Evolutionary conservation across 495 filamentous ascomycete genomes (phyloP).

Genomic region (Cetradonia linearis): DNA sequence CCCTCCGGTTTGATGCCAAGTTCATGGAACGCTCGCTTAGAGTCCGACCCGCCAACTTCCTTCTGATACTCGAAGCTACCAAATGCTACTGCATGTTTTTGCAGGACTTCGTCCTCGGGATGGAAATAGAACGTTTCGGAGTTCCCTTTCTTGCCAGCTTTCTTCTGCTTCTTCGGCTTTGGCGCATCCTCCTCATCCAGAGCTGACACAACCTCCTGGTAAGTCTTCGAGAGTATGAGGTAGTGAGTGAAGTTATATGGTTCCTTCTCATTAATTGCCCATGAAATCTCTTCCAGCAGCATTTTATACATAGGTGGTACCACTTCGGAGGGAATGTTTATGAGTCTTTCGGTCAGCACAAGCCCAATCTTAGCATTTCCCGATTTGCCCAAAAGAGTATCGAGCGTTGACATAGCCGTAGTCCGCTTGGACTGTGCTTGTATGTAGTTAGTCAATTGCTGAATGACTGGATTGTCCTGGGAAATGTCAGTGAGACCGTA

Average conservation of each 20-base stretch:
- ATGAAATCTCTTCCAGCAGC: conserved; percentile 84
- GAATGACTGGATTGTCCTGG: conserved; percentile 57
- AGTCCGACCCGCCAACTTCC: conserved; percentile 70
- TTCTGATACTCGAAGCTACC: conserved; percentile 68
- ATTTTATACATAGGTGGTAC: conserved; percentile 94
- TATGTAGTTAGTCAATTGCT: conserved; percentile 63
- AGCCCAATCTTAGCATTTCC: conserved; percentile 58
- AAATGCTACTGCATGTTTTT: conserved; percentile 55
- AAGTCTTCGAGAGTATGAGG: conserved; percentile 79
- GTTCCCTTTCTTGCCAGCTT: conserved; percentile 31
- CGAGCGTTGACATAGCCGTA: conserved; percentile 43
- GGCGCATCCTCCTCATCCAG: conserved; percentile 61
- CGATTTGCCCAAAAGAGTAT: conserved; percentile 43
- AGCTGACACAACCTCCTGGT: conserved; percentile 73
- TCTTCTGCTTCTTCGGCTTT: conserved; percentile 59
- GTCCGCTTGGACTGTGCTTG: conserved; percentile 44
- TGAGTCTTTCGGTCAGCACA: conserved; percentile 78
- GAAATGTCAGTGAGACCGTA: conserved; percentile 9
- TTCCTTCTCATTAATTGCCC: conserved; percentile 81
- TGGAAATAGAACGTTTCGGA: conserved; percentile 75
- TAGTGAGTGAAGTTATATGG: conserved; percentile 92
- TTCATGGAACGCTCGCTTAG: conserved; percentile 89
- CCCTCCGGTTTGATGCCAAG: conserved; percentile 77
- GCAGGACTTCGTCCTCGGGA: conserved; percentile 87
- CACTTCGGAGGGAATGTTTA: conserved; percentile 90